Conservation (phyloP, 345 rosid species). For the Citrus inodora region DNA sequence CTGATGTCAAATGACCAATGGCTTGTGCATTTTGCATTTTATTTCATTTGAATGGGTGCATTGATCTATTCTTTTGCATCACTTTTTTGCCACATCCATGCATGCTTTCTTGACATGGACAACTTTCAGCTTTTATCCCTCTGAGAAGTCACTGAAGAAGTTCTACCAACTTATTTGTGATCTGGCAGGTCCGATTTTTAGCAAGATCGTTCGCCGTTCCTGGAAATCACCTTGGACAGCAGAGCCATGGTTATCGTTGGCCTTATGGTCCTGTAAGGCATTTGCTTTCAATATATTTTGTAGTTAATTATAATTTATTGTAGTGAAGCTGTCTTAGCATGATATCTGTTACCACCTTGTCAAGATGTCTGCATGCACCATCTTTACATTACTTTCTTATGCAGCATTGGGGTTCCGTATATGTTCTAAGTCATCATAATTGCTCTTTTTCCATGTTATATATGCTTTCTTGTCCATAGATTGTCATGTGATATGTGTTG, state of each 20-base stretch:
- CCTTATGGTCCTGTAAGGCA: slow-evolving; percentile 94
- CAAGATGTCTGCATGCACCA: background rate
- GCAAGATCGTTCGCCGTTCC: slow-evolving; percentile 92
- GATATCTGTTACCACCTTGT: background rate
- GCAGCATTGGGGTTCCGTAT: slow-evolving; percentile 4
- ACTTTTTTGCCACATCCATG: background rate
- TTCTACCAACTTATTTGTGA: slow-evolving; percentile 1
- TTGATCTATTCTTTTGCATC: background rate
- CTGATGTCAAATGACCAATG: background rate
- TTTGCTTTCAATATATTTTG: slow-evolving; percentile 10
- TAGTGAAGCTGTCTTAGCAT: background rate
- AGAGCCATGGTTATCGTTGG: slow-evolving; percentile 96
- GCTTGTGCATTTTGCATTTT: background rate
- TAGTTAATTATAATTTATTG: background rate
- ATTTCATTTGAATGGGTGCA: slow-evolving; percentile 8
- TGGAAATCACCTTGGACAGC: slow-evolving; percentile 97
- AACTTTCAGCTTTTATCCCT: background rate
- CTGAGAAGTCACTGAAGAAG: background rate
- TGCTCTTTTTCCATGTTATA: background rate
- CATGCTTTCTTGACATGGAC: background rate
- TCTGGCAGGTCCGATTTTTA: slow-evolving; percentile 77
- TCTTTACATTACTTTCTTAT: background rate
- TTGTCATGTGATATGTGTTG: background rate
- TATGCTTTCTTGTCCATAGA: background rate
- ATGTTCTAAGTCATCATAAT: background rate